phyloP scores from a whole-genome alignment of 108 stramenopile genomes.

The Asterionellopsis glacialis region DNA sequence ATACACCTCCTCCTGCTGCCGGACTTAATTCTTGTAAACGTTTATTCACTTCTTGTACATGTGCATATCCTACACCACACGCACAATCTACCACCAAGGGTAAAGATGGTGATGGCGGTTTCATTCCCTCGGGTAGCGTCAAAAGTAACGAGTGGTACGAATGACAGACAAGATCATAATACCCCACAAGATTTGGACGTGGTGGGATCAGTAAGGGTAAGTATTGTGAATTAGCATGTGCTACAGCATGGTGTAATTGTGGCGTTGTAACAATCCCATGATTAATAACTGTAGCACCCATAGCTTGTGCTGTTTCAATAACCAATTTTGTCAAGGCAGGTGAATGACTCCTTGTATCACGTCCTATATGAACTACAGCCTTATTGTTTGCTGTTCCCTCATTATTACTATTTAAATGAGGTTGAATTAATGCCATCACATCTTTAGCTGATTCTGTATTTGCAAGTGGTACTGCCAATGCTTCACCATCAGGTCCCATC shows the following conservation, averaged over 20 bases:
- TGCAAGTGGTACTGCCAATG: constrained; percentile 56
- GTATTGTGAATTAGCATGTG: constrained; percentile 62
- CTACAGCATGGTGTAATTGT: constrained; percentile 88
- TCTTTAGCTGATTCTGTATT: constrained; percentile 44
- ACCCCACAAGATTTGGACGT: constrained; percentile 72
- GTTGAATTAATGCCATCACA: constrained; percentile 22
- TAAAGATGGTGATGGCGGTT: not conserved
- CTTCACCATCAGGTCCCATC: constrained; percentile 79
- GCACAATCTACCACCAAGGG: constrained; percentile 85
- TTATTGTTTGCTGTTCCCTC: not conserved
- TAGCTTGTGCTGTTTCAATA: constrained; percentile 47
- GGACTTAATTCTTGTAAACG: constrained; percentile 22
- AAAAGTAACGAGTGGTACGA: constrained; percentile 60
- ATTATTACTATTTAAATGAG: constrained; percentile 10
- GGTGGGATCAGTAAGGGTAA: constrained; percentile 53
- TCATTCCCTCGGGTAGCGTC: constrained; percentile 12
- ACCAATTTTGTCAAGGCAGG: constrained; percentile 47
- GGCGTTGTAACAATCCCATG: constrained; percentile 93
- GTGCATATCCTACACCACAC: constrained; percentile 85
- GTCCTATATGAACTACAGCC: constrained; percentile 60
- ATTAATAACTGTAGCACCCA: constrained; percentile 64
- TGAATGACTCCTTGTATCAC: constrained; percentile 88
- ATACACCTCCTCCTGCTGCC: constrained; percentile 1
- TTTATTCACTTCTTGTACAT: constrained; percentile 32
- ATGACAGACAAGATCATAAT: constrained; percentile 65